Evolutionary conservation across 768 basidiomycete species (phyloP).

Genomic region (Phanerochaete sordida): DNA sequence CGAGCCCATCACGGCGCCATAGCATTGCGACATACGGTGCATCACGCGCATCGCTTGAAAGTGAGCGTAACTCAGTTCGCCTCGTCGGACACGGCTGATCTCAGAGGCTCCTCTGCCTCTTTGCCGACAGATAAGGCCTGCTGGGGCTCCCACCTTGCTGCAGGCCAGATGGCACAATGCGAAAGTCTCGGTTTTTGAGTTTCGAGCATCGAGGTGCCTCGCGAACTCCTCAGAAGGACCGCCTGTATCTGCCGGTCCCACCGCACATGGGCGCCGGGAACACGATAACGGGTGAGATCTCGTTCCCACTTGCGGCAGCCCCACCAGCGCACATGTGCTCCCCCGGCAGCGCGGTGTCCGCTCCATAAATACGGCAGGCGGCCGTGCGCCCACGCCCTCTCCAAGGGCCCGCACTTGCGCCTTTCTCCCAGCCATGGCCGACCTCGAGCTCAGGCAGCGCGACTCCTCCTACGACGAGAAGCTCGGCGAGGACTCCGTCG

Average conservation of each 20-base stretch:
- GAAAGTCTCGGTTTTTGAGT: too few relatives aligned
- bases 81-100: too few relatives aligned
- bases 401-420: not conserved
- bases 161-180: too few relatives aligned
- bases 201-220: not conserved
- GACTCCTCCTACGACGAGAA: conserved; percentile 16
- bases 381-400: not conserved
- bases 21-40: too few relatives aligned
- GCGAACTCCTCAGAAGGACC: not conserved
- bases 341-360: not conserved
- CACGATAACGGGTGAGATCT: conserved; percentile 11
- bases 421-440: conserved; percentile 4
- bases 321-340: not conserved
- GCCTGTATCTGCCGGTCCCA: not conserved
- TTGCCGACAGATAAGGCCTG: too few relatives aligned
- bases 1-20: too few relatives aligned
- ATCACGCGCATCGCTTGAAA: too few relatives aligned
- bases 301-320: not conserved
- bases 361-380: conserved; percentile 5
- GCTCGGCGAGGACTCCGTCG: conserved; percentile 17
- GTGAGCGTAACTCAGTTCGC: too few relatives aligned
- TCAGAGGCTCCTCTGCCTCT: too few relatives aligned
- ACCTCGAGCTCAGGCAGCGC: not conserved
- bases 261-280: not conserved
- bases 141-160: too few relatives aligned